Base-by-base conservation (phyloP, 2,329 filamentous ascomycete species). In the Penicillium corylophilum region DNA sequence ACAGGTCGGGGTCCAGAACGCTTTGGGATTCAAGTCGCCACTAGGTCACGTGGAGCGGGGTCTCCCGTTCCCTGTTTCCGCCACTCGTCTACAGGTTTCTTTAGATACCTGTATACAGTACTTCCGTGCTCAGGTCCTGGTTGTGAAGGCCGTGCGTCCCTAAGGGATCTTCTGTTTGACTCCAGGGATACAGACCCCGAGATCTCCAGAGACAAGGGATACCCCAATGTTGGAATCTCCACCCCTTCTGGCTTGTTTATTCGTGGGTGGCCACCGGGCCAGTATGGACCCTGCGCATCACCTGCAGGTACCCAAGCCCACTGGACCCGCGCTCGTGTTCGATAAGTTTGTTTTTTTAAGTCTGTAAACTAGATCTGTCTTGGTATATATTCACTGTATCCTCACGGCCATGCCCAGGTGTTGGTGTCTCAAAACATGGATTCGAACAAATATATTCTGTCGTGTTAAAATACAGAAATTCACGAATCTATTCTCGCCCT, bases 231-330 rank as follows among this genome's bases (percentile, higher is more conserved):
- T 44, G 20, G 23, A 22, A 31, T 26, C 40, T 41, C 28, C 43
- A 45, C 23, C 31, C 48, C 50, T 50, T 49, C 31, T 46, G 36
- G 41, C 29, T 45, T 48, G n/a, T 16, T 35, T 31, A 31, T 31
- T 31, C 12, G 28, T 31, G 28, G 12, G 12, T 31, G 28, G 12
- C 28, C 28, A 31, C 28, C 31, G 24, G 29, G 18, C 24, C 39
- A 42, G 33, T 39, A 31, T 47, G 46, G 43, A 39, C 41, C 51
- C 39, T 44, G 18, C 40, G 46, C 46, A 44, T 54, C 45, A 54
- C 41, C 56, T 58, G 56, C 56, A 58, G 56, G 56, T 58, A 56
- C 55, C 56, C 54, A 31, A 41, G 29, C 29, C 43, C 44, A 31
- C n/a, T 24, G 45, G 13, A 40, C 45, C 45, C 44, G 16, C 38